Evolutionary conservation across 2,329 filamentous ascomycete species (phyloP), one percentile per base, ranked within the genome.

Genomic region (Talaromyces sp.): DNA sequence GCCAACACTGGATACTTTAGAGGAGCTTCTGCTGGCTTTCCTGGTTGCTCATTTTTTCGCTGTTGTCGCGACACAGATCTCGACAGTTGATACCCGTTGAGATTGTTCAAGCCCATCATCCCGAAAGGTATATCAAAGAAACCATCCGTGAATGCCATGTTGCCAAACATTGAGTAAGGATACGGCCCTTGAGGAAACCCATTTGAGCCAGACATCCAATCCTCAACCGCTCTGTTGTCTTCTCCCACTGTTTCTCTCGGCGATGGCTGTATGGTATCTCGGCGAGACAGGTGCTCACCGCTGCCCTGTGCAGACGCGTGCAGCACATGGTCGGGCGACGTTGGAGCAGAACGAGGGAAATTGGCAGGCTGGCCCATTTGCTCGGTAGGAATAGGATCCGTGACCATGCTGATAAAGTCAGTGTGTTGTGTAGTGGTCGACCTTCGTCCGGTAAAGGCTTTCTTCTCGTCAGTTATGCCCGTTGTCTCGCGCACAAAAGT

Each of bases 1-100:
- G 92, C 88, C 61, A 97, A 81, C 3, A 96, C 93, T 1, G 93
- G 93, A 72, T 96, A 96, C 72, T 92, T 88, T 67, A 95, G 79
- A 2, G 69, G 66, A 10, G 58, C 15, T n/a, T 63, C 59, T 11
- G 72, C 60, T 11, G 72, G 60, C 22, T 70, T 68, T 1, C 72
- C 71, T 60, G 70, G 77, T 69, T 81, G 79, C 67, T 81, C 82
- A 66, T 81, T 81, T 68, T 85, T 86, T 69, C 81, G 83, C 60
- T 84, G 63, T 82, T 64, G 85, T 83, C 45, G 84, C 77, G 47
- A 86, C 82, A 69, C 88, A 88, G 67, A 83, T 80, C 54, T 81
- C 81, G 27, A 79, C 75, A 17, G 84, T 81, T 1, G 83, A 81
- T 5, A 83, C 84, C 51, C 58, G 15, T 61, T 58, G 15, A 56